phyloP scores from a whole-genome alignment of 495 filamentous ascomycete genomes.

The Penicillium simplicissimum region DNA sequence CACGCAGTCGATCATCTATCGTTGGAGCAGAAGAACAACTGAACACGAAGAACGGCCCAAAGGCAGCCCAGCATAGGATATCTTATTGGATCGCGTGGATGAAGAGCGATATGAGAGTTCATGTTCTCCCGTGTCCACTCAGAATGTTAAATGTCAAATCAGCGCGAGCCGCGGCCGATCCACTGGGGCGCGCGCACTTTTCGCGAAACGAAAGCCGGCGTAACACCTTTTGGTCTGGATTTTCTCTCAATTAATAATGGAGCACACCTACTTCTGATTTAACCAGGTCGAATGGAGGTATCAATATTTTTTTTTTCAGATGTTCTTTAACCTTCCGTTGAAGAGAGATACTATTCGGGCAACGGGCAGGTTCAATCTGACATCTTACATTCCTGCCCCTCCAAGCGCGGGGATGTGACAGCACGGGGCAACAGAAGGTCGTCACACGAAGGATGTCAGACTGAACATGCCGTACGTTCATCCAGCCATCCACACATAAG shows the following conservation, averaged over 20 bases:
- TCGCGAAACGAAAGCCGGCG: constrained; percentile 24
- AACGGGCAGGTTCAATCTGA: neutral
- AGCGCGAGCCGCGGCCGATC: constrained; percentile 22
- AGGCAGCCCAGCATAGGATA: neutral
- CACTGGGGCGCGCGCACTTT: constrained; percentile 23
- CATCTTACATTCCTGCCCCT: constrained; percentile 9
- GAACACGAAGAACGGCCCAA: neutral
- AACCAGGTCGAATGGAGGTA: neutral
- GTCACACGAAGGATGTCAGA: constrained; percentile 19
- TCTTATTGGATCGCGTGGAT: constrained; percentile 13
- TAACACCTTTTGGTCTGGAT: constrained; percentile 15
- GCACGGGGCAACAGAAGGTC: constrained; percentile 5
- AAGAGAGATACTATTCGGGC: neutral
- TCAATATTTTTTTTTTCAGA: neutral
- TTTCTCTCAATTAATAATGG: neutral
- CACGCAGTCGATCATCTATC: neutral
- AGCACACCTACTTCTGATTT: neutral
- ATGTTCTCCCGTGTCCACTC: constrained; percentile 13
- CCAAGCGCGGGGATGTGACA: constrained; percentile 19
- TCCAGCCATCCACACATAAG: constrained; percentile 1
- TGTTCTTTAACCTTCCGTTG: neutral
- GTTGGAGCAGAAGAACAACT: neutral
- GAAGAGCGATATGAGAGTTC: constrained; percentile 15
- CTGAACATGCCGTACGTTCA: constrained; percentile 4
- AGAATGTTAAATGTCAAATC: constrained; percentile 28